Conservation (phyloP, 805 yeast genomes). For the Saturnispora mendoncae region DNA sequence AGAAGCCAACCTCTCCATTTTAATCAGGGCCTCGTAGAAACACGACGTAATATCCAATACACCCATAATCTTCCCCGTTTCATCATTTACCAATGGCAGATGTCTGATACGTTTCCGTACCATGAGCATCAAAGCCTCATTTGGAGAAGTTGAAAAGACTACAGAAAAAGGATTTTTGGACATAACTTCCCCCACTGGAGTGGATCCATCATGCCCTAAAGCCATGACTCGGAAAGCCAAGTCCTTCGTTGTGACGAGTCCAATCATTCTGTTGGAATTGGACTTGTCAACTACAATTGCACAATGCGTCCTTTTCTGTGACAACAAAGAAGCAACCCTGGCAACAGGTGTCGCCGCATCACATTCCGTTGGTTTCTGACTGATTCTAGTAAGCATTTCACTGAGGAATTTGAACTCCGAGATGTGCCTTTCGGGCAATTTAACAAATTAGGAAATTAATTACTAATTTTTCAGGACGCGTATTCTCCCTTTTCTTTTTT, state of each 20-base stretch:
- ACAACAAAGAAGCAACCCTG: too few relatives aligned
- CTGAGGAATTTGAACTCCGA: too few relatives aligned
- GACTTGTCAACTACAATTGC: constrained; percentile 29
- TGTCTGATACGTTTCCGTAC: constrained; percentile 35
- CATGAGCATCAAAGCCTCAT: constrained; percentile 36
- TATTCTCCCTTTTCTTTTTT: background rate
- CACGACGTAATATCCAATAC: constrained; percentile 39
- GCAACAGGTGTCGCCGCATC: too few relatives aligned
- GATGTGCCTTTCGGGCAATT: background rate
- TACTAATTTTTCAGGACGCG: background rate
- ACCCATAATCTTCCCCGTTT: constrained; percentile 31
- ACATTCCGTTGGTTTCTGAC: too few relatives aligned
- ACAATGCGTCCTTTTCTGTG: constrained; percentile 28
- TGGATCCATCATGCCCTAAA: constrained; percentile 18
- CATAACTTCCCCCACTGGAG: constrained; percentile 32
- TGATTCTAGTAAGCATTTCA: too few relatives aligned
- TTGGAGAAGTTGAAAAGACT: constrained; percentile 31
- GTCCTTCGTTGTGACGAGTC: constrained; percentile 38
- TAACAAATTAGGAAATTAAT: background rate
- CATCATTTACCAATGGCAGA: constrained; percentile 32
- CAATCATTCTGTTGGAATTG: too few relatives aligned
- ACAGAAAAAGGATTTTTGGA: constrained; percentile 31
- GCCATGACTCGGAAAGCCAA: constrained; percentile 36
- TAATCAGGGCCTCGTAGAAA: constrained; percentile 37
- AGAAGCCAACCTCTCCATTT: constrained; percentile 33